These are phyloP conservation scores for Colletotrichum sp. DNA, from an alignment of 2,329 filamentous ascomycete genomes.

Conservation along the genomic window DNA sequence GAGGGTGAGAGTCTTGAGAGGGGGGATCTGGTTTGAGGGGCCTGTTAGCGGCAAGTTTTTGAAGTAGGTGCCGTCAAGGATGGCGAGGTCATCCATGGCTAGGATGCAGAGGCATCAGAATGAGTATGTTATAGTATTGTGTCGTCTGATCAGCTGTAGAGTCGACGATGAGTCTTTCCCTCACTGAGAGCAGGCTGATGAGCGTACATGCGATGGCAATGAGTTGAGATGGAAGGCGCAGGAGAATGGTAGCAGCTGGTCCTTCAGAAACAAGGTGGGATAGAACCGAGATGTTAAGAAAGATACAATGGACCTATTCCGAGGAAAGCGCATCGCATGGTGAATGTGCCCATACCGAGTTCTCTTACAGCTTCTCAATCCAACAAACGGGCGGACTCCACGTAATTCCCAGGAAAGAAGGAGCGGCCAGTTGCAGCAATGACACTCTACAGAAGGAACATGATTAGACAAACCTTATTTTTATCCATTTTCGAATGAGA, in stretches of 20 bases:
- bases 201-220: not conserved
- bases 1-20: slow-evolving; percentile 51
- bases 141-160: not conserved
- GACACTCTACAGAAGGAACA: not conserved
- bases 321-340: too few relatives aligned
- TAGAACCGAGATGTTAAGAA: too few relatives aligned
- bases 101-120: not conserved
- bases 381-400: not conserved
- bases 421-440: not conserved
- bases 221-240: not conserved
- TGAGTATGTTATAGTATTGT: too few relatives aligned
- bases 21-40: slow-evolving; percentile 40
- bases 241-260: not conserved
- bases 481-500: slow-evolving; percentile 13
- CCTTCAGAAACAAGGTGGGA: not conserved
- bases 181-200: not conserved
- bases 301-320: too few relatives aligned
- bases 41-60: not conserved
- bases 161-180: not conserved
- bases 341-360: too few relatives aligned
- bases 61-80: not conserved
- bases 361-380: too few relatives aligned
- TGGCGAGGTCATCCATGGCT: not conserved
- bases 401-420: not conserved
- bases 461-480: not conserved